A percentile compares a stretch with the other conserved stretches of the same genome.
phyloP scores from a whole-genome alignment of 2,329 filamentous ascomycete species.

The Trichoderma atrobrunneum region DNA sequence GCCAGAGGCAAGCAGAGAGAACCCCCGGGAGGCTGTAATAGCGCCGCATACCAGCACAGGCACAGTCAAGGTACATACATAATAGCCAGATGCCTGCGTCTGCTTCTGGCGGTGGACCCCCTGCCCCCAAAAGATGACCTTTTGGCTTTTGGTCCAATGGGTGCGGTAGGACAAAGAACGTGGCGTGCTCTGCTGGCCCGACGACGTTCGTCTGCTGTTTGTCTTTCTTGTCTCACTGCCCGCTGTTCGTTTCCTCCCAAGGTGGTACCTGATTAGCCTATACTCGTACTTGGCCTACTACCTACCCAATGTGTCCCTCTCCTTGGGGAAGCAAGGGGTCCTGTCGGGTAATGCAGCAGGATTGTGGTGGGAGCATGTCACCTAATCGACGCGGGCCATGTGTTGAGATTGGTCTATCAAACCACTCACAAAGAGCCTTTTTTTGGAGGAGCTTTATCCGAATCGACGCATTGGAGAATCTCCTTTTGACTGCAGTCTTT shows the following conservation, averaged over 20 bases:
- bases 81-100: background rate
- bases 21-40: background rate
- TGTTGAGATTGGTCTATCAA: background rate
- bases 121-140: background rate
- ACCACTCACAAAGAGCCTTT: background rate
- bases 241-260: background rate
- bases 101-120: background rate
- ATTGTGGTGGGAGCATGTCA: background rate
- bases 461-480: background rate
- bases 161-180: constrained; percentile 15
- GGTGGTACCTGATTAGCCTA: constrained; percentile 1
- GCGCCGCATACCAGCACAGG: background rate
- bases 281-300: background rate
- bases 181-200: constrained; percentile 9
- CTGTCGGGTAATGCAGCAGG: background rate
- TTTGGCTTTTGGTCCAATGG: constrained; percentile 10
- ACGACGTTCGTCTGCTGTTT: background rate
- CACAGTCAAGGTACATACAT: background rate
- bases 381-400: background rate
- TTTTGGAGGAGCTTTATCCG: background rate
- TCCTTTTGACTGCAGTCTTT: background rate
- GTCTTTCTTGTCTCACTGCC: background rate
- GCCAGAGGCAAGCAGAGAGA: background rate
- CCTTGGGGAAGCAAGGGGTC: background rate
- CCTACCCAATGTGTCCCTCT: background rate